Base-by-base conservation (phyloP, 1,284 basidiomycete species). In the Trichosporon inkin region DNA sequence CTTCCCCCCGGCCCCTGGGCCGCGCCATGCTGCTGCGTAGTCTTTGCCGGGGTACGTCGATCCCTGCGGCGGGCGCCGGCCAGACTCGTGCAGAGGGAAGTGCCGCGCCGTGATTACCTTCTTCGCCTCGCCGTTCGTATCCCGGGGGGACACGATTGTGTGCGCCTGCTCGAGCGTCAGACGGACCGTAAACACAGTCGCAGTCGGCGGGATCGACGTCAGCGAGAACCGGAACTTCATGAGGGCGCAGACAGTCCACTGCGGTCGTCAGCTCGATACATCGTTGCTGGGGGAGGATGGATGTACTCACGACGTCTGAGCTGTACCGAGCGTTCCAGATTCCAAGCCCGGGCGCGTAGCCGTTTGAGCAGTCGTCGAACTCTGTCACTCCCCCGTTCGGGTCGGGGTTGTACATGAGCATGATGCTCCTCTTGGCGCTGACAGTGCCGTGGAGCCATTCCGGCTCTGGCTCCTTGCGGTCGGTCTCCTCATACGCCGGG, bases 161-260 rank as follows among this genome's bases (percentile, higher is more conserved):
- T 68, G 66, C 0, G 68, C 70, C 57, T 76, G 74, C 5, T 62
- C 55, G 8, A 76, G 64, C 11, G 57, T 55, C 10, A 75, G 61
- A 20, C 70, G 67, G 22, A 70, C 63, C n/a, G 67, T 67, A 52
- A 68, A 73, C 51, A 76, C 61, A 6, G 73, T 74, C 2, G 63
- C 62, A 8, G 39, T 53, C 3, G 68, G 65, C 10, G 66, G 64
- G 1, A 70, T 67, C 10, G 53, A 57, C 6, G 64, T 64, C 34
- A 65, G 40, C 19, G 55, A 55, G 10, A 74, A 24, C 19, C 56
- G 58, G 19, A 61, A 57, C 49, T 65, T 56, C 36, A 76, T 57
- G 41, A 70, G 66, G 0, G 67, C 67, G 22, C 71, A 68, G 28
- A 74, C 68, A 0, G 71, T 69, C 65, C 70, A 74, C 68, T 73